These are phyloP conservation scores for Salix arbutifolia DNA, from an alignment of 345 rosid genomes.

Conservation along the genomic window DNA sequence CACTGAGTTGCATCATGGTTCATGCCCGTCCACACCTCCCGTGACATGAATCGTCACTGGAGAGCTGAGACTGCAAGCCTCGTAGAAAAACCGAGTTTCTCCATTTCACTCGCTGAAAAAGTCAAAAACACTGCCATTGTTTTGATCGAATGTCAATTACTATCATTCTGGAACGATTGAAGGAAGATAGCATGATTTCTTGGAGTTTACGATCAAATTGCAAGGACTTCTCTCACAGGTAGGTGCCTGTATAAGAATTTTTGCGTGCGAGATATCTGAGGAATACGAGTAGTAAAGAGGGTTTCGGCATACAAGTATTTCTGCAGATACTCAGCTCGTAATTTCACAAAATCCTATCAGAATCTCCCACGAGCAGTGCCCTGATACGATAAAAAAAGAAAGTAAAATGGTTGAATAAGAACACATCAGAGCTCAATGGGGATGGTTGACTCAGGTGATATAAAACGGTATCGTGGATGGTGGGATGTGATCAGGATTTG, in stretches of 20 bases:
- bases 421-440: neutral
- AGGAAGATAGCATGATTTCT: too few relatives aligned
- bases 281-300: too few relatives aligned
- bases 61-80: neutral
- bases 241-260: too few relatives aligned
- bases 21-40: constrained; percentile 19
- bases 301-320: too few relatives aligned
- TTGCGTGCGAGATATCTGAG: too few relatives aligned
- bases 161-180: neutral
- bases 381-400: too few relatives aligned
- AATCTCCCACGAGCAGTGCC: too few relatives aligned
- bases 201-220: too few relatives aligned
- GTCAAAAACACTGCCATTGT: neutral
- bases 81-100: neutral
- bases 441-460: constrained; percentile 3
- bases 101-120: neutral
- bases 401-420: neutral
- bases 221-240: too few relatives aligned
- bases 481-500: constrained; percentile 37
- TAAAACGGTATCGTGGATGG: neutral
- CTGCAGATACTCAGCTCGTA: too few relatives aligned
- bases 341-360: too few relatives aligned
- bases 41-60: neutral
- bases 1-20: constrained; percentile 18
- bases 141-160: neutral